phyloP scores from a whole-genome alignment of 1,284 basidiomycete genomes.

The Pyrrhoderma noxium region DNA sequence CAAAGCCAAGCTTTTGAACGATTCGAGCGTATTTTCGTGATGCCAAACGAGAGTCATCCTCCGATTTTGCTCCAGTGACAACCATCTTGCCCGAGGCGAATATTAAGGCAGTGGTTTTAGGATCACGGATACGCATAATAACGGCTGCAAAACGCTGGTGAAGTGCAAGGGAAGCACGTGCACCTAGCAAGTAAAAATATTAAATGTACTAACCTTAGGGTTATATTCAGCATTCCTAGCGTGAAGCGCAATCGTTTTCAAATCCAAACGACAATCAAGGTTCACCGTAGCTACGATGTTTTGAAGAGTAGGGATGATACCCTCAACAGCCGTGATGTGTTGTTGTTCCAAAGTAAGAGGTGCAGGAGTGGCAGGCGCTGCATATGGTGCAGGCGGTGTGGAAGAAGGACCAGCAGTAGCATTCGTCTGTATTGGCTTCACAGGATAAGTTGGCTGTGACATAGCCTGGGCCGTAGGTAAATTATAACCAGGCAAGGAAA shows the following conservation, averaged over 20 bases:
- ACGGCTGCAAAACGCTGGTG: constrained; percentile 99
- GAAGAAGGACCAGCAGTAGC: constrained; percentile 45
- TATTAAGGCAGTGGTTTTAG: constrained; percentile 98
- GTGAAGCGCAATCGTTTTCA: constrained; percentile 98
- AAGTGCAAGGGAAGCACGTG: constrained; percentile 34
- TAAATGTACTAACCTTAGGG: constrained; percentile 84
- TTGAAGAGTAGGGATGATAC: constrained; percentile 91
- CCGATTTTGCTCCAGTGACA: constrained; percentile 97
- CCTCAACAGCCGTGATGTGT: constrained; percentile 90
- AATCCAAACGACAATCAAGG: constrained; percentile 91
- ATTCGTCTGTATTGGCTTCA: constrained; percentile 25
- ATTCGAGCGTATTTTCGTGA: constrained; percentile 99
- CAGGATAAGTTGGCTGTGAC: constrained; percentile 32
- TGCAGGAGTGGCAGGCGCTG: constrained; percentile 51
- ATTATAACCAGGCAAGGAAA: constrained; percentile 35
- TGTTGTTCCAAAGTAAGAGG: constrained; percentile 80
- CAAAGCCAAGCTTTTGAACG: constrained; percentile 99
- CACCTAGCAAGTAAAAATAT: constrained; percentile 27
- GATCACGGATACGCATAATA: constrained; percentile 99
- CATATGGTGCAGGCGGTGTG: constrained; percentile 32
- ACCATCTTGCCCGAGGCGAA: constrained; percentile 99
- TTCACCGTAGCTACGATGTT: constrained; percentile 99
- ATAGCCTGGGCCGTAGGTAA: constrained; percentile 24
- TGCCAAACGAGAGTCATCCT: constrained; percentile 95
- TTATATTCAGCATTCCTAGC: constrained; percentile 99